Evolutionary conservation across 257 asterid genomes (phyloP).

Genomic region (Solanum etuberosum): DNA sequence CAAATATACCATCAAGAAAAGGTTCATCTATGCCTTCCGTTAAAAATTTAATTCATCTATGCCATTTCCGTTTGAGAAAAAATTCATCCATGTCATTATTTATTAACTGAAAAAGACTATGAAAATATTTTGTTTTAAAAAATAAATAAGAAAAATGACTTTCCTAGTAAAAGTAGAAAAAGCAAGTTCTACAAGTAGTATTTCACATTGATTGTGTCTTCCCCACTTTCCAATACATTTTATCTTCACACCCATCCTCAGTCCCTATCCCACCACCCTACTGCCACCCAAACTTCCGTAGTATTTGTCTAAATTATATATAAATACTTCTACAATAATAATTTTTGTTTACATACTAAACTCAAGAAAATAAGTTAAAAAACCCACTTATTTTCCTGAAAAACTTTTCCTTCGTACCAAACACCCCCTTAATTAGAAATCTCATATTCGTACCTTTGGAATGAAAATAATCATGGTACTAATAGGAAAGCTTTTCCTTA

Average conservation of each 20-base stretch:
- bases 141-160: neutral
- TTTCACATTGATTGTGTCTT: neutral
- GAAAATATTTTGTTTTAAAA: neutral
- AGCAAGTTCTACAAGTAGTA: neutral
- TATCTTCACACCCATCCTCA: neutral
- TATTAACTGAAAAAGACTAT: no score
- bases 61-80: neutral
- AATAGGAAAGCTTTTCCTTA: neutral
- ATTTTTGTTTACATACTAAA: neutral
- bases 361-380: neutral
- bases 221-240: neutral
- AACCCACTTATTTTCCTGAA: neutral
- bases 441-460: neutral
- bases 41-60: no score
- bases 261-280: neutral
- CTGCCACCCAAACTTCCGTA: neutral
- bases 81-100: neutral
- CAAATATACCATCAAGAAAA: no score
- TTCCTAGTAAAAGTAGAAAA: neutral
- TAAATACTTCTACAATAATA: no score
- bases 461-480: neutral
- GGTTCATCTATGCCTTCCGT: fast-evolving
- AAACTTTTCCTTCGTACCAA: neutral
- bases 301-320: neutral
- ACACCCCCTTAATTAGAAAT: neutral